These are phyloP conservation scores for Leishmania lainsoni DNA, from an alignment of 208 protist species.

Conservation along the genomic window DNA sequence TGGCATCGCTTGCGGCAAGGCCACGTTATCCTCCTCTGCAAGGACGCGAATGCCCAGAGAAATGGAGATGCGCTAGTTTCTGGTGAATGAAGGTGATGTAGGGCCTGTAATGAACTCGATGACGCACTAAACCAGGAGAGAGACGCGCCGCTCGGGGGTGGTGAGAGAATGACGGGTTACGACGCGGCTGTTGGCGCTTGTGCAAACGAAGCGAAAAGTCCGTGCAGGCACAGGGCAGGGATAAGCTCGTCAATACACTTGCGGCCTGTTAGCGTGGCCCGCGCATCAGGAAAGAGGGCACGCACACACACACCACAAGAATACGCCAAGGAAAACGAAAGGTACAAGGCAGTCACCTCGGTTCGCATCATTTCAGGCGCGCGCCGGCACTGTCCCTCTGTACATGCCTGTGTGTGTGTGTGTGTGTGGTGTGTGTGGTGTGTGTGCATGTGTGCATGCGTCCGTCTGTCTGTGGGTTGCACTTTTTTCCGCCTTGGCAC, in stretches of 20 bases:
- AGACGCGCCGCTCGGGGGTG: neutral
- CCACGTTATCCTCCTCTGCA: neutral
- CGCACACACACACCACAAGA: neutral
- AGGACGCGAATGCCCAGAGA: conserved; percentile 8
- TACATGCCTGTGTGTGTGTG: neutral
- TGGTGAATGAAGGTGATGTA: neutral
- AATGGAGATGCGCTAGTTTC: too few species aligned
- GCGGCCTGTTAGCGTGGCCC: neutral
- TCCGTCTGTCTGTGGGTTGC: neutral
- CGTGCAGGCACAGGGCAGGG: neutral
- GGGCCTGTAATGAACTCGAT: neutral
- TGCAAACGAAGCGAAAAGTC: neutral
- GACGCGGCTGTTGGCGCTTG: neutral
- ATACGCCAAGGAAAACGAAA: neutral
- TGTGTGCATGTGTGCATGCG: neutral
- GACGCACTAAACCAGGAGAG: neutral
- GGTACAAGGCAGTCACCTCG: neutral
- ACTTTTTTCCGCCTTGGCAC: neutral
- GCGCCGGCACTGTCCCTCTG: neutral
- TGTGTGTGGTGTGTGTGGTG: neutral
- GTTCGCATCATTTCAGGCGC: neutral
- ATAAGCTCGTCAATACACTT: neutral
- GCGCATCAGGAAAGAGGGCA: neutral
- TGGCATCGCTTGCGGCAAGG: neutral
- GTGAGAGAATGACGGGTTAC: neutral